Evolutionary conservation across 2,329 filamentous ascomycete genomes (phyloP), one percentile per base, ranked within the genome.

Genomic region (Phialophora verrucosa): DNA sequence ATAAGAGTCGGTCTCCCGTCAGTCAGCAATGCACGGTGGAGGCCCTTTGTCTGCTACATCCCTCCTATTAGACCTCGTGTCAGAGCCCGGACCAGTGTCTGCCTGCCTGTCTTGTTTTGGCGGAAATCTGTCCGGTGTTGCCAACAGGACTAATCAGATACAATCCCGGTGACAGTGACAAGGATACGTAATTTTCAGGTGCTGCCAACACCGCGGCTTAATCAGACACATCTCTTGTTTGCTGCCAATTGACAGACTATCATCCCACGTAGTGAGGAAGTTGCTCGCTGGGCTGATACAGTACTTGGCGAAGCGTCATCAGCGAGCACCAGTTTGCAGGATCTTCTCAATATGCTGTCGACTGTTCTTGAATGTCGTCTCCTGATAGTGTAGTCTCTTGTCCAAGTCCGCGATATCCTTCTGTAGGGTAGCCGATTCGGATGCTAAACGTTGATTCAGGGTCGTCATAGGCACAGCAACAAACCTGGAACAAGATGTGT

Each of bases 311-410:
- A 7, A 20, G 3, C 44, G 17, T 62, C 63, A 66, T 11, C 59
- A 49, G 3, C 70, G 70, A 59, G 55, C 80, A 23, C 82, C 82
- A 59, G 85, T 80, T 75, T 87, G 86, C 75, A 98, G 85, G 76
- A 98, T 94, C 78, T 93, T 90, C 77, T 97, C 90, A 72, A 98
- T 90, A 75, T 97, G 92, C 72, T 93, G 89, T 73, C 90, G 89
- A 79, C 93, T 97, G 76, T 98, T 99, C 82, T 96, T 93, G 77
- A 92, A 91, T 58, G 95, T 98, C 65, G 92, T 96, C 82, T 98
- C 94, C 53, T 98, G 84, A 76, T 97, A 98, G 73, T 94, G 88
- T 74, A 97, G 83, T 78, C 92, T 93, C 85, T 98, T 96, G 72
- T 91, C 89, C 70, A 98, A 81, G 70, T 90, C 90, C 49, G 90